Evolutionary conservation across 2,329 filamentous ascomycete species (phyloP).

Genomic region (Cadophora luteo-olivacea): DNA sequence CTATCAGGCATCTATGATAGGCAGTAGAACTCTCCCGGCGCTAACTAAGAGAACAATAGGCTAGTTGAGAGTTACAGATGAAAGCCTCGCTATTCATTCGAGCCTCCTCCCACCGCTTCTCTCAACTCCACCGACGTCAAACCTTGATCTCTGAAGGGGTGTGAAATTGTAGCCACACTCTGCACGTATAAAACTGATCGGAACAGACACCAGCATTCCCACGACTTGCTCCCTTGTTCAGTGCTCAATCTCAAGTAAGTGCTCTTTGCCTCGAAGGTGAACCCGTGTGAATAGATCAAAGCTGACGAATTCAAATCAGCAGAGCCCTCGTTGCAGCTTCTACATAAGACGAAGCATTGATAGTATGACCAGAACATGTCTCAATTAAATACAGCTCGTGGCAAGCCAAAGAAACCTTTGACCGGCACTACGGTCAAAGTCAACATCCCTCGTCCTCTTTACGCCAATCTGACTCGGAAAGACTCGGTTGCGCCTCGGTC

Average conservation of each 20-base stretch:
- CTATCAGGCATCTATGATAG: neutral
- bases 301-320: neutral
- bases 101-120: neutral
- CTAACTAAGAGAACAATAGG: neutral
- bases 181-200: neutral
- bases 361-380: neutral
- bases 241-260: neutral
- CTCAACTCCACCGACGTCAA: neutral
- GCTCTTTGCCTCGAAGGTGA: neutral
- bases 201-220: neutral
- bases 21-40: neutral
- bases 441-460: constrained; percentile 1
- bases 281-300: neutral
- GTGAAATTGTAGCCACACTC: neutral
- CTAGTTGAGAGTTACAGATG: neutral
- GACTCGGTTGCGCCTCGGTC: constrained; percentile 19
- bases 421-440: neutral
- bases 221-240: neutral
- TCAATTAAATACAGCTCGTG: neutral
- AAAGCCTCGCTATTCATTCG: neutral
- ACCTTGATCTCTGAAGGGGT: neutral
- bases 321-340: neutral
- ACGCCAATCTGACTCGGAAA: constrained; percentile 1
- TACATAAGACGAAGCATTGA: neutral
- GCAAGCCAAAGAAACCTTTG: neutral